These are phyloP conservation scores for Umbelopsis isabellina DNA, from an alignment of 192 early-diverging fungal species.

Conservation along the genomic window DNA sequence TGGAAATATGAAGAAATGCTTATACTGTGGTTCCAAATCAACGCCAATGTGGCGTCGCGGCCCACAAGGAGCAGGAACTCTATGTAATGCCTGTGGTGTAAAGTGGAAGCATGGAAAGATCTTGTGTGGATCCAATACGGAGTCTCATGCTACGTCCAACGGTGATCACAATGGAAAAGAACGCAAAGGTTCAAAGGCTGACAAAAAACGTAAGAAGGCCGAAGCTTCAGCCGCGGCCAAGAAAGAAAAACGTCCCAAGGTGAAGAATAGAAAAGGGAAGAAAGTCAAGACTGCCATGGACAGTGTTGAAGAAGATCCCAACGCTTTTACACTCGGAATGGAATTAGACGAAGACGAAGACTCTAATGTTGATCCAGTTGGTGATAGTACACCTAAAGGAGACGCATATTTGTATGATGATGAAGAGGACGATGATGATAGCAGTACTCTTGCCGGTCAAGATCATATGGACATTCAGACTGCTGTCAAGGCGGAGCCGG, in stretches of 20 bases:
- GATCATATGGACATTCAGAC: conserved; percentile 21
- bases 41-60: conserved; percentile 85
- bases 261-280: conserved; percentile 23
- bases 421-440: conserved; percentile 15
- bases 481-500: conserved; percentile 19
- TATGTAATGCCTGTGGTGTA: conserved; percentile 83
- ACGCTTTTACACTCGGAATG: conserved; percentile 15
- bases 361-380: conserved; percentile 11
- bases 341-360: conserved; percentile 20
- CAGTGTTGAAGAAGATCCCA: conserved; percentile 13
- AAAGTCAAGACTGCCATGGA: conserved; percentile 10
- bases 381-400: conserved; percentile 13
- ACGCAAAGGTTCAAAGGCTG: conserved; percentile 17
- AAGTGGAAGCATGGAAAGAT: conserved; percentile 86
- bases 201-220: conserved; percentile 25
- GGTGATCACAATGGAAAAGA: conserved; percentile 14
- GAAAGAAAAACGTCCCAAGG: conserved; percentile 26
- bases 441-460: conserved; percentile 20
- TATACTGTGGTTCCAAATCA: conserved; percentile 64
- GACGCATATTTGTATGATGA: conserved; percentile 14
- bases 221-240: conserved; percentile 14
- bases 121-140: conserved; percentile 36
- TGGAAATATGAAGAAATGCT: conserved; percentile 55
- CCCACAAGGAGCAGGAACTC: conserved; percentile 67
- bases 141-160: neutral